A percentile compares a stretch with the other conserved stretches of the same genome.
These are phyloP conservation scores for Coemansia sp. DNA, from an alignment of 192 early-diverging fungal genomes.

Conservation along the genomic window DNA sequence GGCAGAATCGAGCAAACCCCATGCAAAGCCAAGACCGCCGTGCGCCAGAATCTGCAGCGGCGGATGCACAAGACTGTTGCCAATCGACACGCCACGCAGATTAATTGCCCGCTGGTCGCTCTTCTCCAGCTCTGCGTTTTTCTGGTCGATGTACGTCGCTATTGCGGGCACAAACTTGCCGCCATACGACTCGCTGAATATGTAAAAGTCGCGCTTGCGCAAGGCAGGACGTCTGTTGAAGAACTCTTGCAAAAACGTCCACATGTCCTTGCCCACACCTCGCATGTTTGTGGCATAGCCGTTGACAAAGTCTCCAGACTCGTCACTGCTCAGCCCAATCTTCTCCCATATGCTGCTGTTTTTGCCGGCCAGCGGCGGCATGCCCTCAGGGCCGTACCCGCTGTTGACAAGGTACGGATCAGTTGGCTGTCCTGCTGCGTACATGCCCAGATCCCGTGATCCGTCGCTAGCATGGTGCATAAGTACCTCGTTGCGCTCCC, in stretches of 20 bases:
- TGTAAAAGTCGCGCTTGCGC: slow-evolving; percentile 59
- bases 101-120: slow-evolving; percentile 35
- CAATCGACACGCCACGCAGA: slow-evolving; percentile 59
- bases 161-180: slow-evolving; percentile 76
- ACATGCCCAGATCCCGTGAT: slow-evolving; percentile 5
- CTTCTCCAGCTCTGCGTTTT: slow-evolving; percentile 52
- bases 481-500: slow-evolving; percentile 1
- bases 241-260: slow-evolving; percentile 70
- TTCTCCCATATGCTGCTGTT: slow-evolving; percentile 43
- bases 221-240: slow-evolving; percentile 67
- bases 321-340: slow-evolving; percentile 33
- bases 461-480: slow-evolving; percentile 8
- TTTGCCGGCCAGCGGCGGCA: not conserved
- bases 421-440: not conserved
- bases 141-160: slow-evolving; percentile 60
- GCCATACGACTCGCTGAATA: slow-evolving; percentile 66
- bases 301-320: slow-evolving; percentile 50
- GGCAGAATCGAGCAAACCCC: slow-evolving; percentile 40
- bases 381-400: slow-evolving; percentile 27
- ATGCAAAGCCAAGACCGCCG: slow-evolving; percentile 42
- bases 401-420: slow-evolving; percentile 45
- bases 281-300: slow-evolving; percentile 73
- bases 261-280: slow-evolving; percentile 68
- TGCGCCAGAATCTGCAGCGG: slow-evolving; percentile 48
- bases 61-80: slow-evolving; percentile 55